Percentiles rank a stretch among this genome's conserved stretches.
These are phyloP conservation scores for Ophiostoma fasciatum DNA, from an alignment of 2,329 filamentous ascomycete species.

Conservation along the genomic window DNA sequence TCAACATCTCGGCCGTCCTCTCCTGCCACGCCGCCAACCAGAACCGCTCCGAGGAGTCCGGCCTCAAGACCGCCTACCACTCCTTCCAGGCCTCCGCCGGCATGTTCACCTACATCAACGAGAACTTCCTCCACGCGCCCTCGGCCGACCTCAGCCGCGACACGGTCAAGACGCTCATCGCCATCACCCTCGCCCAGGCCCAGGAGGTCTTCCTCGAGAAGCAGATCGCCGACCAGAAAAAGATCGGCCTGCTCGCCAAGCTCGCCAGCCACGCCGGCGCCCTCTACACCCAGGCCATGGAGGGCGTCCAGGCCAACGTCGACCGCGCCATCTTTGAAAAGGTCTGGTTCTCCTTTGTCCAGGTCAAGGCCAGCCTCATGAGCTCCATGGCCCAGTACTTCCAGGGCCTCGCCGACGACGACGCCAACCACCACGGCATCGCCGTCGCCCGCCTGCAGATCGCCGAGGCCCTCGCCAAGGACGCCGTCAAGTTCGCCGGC, in stretches of 20 bases:
- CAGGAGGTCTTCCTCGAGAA: slow-evolving; percentile 98
- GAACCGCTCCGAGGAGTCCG: slow-evolving; percentile 79
- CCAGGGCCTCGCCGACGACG: slow-evolving; percentile 81
- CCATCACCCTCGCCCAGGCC: slow-evolving; percentile 84
- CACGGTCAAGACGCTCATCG: slow-evolving; percentile 87
- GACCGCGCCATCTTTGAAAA: slow-evolving; percentile 86
- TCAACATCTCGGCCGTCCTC: slow-evolving; percentile 95
- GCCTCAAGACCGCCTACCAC: slow-evolving; percentile 92
- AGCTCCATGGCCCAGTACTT: slow-evolving; percentile 83
- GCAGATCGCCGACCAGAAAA: slow-evolving; percentile 84
- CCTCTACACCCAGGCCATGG: slow-evolving; percentile 73
- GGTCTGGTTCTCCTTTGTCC: slow-evolving; percentile 72
- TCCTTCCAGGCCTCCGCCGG: slow-evolving; percentile 95
- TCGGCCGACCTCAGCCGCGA: slow-evolving; percentile 92
- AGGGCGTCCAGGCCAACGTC: slow-evolving; percentile 87
- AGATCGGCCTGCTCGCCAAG: slow-evolving; percentile 81
- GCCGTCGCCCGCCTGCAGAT: slow-evolving; percentile 71
- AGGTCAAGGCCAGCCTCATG: slow-evolving; percentile 72
- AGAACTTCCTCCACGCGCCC: slow-evolving; percentile 95
- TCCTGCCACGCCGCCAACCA: slow-evolving; percentile 92
- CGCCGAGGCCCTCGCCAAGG: slow-evolving; percentile 63
- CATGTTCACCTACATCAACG: slow-evolving; percentile 99
- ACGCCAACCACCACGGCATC: slow-evolving; percentile 72
- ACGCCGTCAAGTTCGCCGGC: slow-evolving; percentile 62
- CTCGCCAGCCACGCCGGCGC: slow-evolving; percentile 81